Evolutionary conservation across 2,329 filamentous ascomycete genomes (phyloP).

Genomic region (Clonostachys rhizophaga): DNA sequence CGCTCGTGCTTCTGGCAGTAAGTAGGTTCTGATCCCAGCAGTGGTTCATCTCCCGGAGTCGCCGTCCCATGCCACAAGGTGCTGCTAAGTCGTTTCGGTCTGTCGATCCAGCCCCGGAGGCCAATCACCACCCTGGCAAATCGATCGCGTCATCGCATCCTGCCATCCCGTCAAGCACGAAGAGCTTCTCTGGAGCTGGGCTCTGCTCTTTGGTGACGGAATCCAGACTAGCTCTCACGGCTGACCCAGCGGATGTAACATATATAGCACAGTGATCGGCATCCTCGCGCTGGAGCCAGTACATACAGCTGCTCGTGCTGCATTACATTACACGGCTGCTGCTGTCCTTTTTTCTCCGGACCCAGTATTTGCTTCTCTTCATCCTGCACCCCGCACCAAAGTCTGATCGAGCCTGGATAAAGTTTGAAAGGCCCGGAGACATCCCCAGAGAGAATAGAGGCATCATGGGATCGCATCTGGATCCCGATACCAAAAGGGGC

Average conservation of each 20-base stretch:
- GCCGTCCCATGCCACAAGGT: no score
- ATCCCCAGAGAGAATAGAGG: not conserved
- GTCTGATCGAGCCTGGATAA: no score
- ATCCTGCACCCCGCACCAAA: no score
- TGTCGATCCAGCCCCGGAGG: not conserved
- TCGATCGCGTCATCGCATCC: slow-evolving; percentile 1
- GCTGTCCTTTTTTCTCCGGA: not conserved
- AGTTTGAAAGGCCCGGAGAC: not conserved
- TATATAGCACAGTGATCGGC: no score
- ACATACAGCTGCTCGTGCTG: not conserved
- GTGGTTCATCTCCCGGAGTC: no score
- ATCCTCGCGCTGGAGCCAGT: no score
- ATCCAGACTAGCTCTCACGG: no score
- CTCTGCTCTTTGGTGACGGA: no score
- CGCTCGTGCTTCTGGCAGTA: no score
- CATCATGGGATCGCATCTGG: not conserved
- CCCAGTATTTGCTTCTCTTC: not conserved
- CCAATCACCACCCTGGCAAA: not conserved
- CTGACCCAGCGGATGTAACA: no score
- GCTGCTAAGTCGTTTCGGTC: no score
- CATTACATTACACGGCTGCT: not conserved
- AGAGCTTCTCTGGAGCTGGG: not conserved
- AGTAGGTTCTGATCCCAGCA: no score
- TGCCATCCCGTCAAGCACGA: not conserved
- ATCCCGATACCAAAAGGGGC: not conserved